These are phyloP conservation scores for Fusarium hostae DNA, from an alignment of 2,329 filamentous ascomycete genomes.

Conservation along the genomic window DNA sequence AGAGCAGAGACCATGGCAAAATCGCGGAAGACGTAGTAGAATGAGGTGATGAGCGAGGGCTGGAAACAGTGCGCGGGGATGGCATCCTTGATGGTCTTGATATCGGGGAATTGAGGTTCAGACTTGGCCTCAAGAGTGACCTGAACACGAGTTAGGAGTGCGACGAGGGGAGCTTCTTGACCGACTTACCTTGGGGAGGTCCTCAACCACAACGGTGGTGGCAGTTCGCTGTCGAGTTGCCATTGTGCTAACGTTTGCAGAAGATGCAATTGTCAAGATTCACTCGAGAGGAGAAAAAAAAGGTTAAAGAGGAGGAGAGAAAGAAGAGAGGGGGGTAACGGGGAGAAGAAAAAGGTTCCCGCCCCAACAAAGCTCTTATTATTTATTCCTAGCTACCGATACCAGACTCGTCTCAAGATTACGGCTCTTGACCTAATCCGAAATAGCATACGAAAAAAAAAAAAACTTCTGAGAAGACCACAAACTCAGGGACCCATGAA, in stretches of 20 bases:
- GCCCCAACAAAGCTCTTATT: constrained; percentile 18
- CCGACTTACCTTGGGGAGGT: constrained; percentile 25
- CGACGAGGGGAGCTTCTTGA: background rate
- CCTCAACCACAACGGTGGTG: constrained; percentile 38
- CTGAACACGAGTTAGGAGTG: constrained; percentile 18
- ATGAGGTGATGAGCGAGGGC: constrained; percentile 61
- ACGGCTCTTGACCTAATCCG: constrained; percentile 38
- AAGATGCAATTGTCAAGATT: constrained; percentile 1
- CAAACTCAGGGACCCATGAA: constrained; percentile 21
- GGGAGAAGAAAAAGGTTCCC: background rate
- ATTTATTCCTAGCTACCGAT: constrained; percentile 15
- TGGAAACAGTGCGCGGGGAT: constrained; percentile 72
- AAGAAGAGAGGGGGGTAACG: background rate
- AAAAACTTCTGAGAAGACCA: constrained; percentile 4
- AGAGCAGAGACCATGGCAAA: constrained; percentile 60
- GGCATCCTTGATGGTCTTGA: constrained; percentile 52
- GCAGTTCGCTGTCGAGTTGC: constrained; percentile 43
- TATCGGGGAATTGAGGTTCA: constrained; percentile 43
- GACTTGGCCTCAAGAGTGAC: constrained; percentile 34
- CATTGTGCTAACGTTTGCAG: constrained; percentile 27
- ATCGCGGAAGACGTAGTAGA: constrained; percentile 68
- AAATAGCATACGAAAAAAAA: constrained; percentile 30
- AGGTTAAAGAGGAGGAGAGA: background rate
- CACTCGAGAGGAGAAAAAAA: background rate
- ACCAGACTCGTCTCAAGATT: constrained; percentile 18